Percentiles rank a stretch among this genome's conserved stretches.
These are phyloP conservation scores for Botryotinia convoluta DNA, from an alignment of 2,329 filamentous ascomycete genomes.

Conservation along the genomic window DNA sequence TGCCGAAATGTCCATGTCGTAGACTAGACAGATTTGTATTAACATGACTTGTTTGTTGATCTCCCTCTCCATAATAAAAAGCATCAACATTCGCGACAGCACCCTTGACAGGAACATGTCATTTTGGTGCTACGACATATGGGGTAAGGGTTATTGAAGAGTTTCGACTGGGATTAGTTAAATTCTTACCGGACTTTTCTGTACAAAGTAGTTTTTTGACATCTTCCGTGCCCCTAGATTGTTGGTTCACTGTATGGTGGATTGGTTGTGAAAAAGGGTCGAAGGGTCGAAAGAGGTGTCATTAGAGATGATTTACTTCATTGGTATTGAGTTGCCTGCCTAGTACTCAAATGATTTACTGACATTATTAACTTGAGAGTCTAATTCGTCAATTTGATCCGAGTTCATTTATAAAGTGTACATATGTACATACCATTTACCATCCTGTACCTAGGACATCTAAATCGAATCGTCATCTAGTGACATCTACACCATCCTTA, in stretches of 20 bases:
- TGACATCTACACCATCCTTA: not conserved
- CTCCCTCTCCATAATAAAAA: not conserved
- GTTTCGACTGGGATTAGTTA: not conserved
- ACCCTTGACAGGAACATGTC: not conserved
- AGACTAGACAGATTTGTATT: not conserved
- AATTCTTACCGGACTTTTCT: not conserved
- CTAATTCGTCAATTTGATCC: not conserved
- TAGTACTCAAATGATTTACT: not conserved
- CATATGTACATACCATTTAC: not conserved
- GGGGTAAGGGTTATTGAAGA: not conserved
- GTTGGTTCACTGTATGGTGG: not conserved
- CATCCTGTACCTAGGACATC: not conserved
- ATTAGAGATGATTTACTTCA: not conserved
- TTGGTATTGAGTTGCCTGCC: not conserved
- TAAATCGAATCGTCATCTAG: conserved; percentile 1
- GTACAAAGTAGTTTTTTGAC: not conserved
- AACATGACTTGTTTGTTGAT: not conserved
- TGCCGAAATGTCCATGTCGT: not conserved
- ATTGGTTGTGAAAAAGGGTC: not conserved
- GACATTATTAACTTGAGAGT: not conserved
- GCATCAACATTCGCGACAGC: not conserved
- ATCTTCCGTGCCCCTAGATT: not conserved
- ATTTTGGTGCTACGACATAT: not conserved
- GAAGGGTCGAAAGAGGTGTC: not conserved
- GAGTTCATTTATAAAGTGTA: not conserved